Base-by-base conservation (phyloP, 345 rosid genomes). In the Trapa incisa region DNA sequence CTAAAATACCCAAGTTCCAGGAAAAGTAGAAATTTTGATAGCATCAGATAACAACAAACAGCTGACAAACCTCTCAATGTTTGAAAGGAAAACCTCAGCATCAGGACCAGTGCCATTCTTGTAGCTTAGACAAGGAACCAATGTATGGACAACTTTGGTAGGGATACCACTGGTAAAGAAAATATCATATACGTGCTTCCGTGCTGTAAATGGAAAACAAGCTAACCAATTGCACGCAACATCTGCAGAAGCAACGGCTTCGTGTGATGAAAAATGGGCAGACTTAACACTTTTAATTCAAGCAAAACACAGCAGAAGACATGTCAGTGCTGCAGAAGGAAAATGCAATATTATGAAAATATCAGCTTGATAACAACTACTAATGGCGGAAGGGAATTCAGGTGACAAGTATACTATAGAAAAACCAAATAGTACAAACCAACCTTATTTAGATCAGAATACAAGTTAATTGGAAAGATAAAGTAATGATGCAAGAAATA, bases 171-270 rank as follows among this genome's bases (percentile, higher is more conserved):
- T 73, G 47, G 80, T 79, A 77, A 94, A 94, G 85, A 91, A 94
- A 73, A 72, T 73, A 78, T 91, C 99, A 68, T 91, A 94, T 33
- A 86, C 78, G 70, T 80, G 85, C 73, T 84, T 85, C 77, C 71
- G 80, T 54, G 85, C 87, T 63, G 97, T 82, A 67, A 82, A 65
- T 50, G 99, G 84, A 81, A 94, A 94, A 79, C 96, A 94, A 66
- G 96, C 74, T 2, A 94, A 83, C 97, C 97, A 94, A 78, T 86
- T 80, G 72, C 91, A 82, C 68, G 97, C 86, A 71, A 91, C 80
- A 84, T 94, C 98, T 93, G 85, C 81, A 77, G 42, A 66, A 58
- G 61, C 42, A 47, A 42, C 53, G 29, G n/a, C 11, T 3, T 54
- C n/a, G 6, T 52, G n/a, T 52, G 60, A 22, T 54, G 33, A 54